Percentiles rank a stretch among this genome's conserved stretches.
Conservation (phyloP, 345 rosid species). For the Mercurialis annua region DNA sequence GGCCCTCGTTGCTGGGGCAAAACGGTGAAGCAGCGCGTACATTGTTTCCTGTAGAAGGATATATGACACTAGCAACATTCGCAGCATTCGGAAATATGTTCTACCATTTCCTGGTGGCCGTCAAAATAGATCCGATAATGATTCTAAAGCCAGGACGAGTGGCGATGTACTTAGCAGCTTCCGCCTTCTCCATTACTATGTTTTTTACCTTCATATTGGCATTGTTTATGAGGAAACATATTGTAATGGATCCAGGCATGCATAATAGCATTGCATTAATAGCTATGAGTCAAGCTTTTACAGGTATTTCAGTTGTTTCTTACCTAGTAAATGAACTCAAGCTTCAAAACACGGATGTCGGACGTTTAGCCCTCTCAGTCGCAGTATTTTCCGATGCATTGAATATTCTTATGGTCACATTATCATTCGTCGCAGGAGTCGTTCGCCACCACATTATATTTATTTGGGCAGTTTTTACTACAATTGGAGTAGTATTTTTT, state of each 20-base stretch:
- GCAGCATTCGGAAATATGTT: constrained; percentile 13
- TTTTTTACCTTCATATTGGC: neutral
- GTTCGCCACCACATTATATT: neutral
- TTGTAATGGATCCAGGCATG: neutral
- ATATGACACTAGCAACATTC: neutral
- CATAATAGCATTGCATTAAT: neutral
- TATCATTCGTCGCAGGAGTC: neutral
- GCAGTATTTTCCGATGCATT: neutral
- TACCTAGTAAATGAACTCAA: constrained; percentile 2
- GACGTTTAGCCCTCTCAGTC: constrained; percentile 7
- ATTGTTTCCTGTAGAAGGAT: neutral
- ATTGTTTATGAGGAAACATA: neutral
- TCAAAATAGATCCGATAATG: constrained; percentile 9
- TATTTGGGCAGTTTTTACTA: neutral
- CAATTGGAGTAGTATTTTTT: neutral
- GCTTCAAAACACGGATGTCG: constrained; percentile 15
- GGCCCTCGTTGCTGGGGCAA: constrained; percentile 7
- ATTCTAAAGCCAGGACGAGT: constrained; percentile 4
- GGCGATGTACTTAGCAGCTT: neutral
- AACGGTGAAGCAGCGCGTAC: neutral
- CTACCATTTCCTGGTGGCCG: constrained; percentile 8
- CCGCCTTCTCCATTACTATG: neutral
- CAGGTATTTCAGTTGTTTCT: constrained; percentile 3
- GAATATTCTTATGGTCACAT: neutral
- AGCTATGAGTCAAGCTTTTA: constrained; percentile 8